Percentiles rank a stretch among this genome's conserved stretches.
Conservation (phyloP, 2,329 filamentous ascomycete genomes). For the Cylindrodendrum hubeiense region DNA sequence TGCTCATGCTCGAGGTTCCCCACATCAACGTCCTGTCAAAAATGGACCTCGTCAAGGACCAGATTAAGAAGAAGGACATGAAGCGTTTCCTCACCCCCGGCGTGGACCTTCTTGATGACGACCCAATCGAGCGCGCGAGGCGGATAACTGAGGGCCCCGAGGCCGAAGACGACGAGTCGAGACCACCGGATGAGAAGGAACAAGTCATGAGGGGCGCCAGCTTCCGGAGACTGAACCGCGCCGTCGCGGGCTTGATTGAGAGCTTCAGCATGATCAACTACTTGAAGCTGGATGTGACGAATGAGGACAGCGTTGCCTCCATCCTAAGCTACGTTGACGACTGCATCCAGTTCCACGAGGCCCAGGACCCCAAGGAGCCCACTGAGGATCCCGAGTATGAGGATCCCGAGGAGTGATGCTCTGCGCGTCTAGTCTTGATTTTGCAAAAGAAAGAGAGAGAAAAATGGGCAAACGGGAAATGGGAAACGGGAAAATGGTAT, state of each 20-base stretch:
- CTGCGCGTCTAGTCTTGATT: conserved; percentile 1
- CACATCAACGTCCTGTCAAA: conserved; percentile 97
- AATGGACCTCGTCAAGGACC: conserved; percentile 95
- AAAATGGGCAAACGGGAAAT: conserved; percentile 8
- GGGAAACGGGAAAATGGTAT: conserved; percentile 21
- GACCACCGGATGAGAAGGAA: conserved; percentile 74
- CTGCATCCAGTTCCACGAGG: conserved; percentile 92
- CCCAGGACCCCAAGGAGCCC: conserved; percentile 90
- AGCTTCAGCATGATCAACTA: conserved; percentile 99
- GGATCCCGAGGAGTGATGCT: conserved; percentile 48
- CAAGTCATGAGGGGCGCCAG: conserved; percentile 84
- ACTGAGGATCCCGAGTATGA: conserved; percentile 66
- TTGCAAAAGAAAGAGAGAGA: conserved; percentile 1
- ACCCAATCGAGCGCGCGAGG: conserved; percentile 67
- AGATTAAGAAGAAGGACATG: conserved; percentile 87
- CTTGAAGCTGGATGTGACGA: conserved; percentile 86
- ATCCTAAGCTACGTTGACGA: conserved; percentile 95
- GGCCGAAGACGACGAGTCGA: conserved; percentile 64
- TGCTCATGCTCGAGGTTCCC: conserved; percentile 98
- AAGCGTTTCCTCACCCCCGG: conserved; percentile 94
- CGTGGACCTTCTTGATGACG: conserved; percentile 83
- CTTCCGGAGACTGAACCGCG: conserved; percentile 86
- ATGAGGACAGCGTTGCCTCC: conserved; percentile 89
- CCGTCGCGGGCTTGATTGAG: conserved; percentile 92
- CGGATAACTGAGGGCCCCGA: conserved; percentile 53